Percentiles rank a stretch among this genome's conserved stretches.
phyloP scores from a whole-genome alignment of 2,329 filamentous ascomycete genomes.

The Ilyonectria destructans region DNA sequence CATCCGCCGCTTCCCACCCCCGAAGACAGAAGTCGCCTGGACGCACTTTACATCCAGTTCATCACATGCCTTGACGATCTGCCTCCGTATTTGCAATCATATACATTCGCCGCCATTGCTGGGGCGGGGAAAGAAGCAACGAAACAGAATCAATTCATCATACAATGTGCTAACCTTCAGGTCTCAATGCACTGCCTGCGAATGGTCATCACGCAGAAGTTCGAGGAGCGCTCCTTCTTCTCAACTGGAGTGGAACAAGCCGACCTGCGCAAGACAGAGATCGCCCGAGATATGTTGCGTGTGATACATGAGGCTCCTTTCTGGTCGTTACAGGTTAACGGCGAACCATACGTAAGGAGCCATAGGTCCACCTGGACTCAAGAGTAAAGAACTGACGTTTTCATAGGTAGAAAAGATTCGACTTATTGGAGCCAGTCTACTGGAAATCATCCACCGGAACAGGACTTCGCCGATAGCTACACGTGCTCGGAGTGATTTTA shows the following conservation, averaged over 20 bases:
- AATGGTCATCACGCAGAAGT: constrained; percentile 58
- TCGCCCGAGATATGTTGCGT: constrained; percentile 60
- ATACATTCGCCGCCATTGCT: constrained; percentile 40
- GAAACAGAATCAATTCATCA: constrained; percentile 53
- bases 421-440: constrained; percentile 56
- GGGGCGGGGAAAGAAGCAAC: constrained; percentile 37
- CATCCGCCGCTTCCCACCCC: constrained; percentile 34
- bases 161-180: constrained; percentile 60
- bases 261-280: constrained; percentile 58
- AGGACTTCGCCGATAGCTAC: constrained; percentile 55
- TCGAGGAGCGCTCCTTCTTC: constrained; percentile 55
- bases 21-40: constrained; percentile 53
- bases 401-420: constrained; percentile 59
- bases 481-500: constrained; percentile 58
- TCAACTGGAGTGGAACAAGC: constrained; percentile 51
- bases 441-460: constrained; percentile 59
- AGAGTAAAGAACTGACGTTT: background rate
- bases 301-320: constrained; percentile 60
- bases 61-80: constrained; percentile 60
- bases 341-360: constrained; percentile 57
- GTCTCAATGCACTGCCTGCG: constrained; percentile 59
- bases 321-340: constrained; percentile 59
- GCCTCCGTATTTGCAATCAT: constrained; percentile 55
- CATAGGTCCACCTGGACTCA: background rate
- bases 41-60: constrained; percentile 57